Evolutionary conservation across 2,329 filamentous ascomycete genomes (phyloP).

Genomic region (Aspergillus neoniger): DNA sequence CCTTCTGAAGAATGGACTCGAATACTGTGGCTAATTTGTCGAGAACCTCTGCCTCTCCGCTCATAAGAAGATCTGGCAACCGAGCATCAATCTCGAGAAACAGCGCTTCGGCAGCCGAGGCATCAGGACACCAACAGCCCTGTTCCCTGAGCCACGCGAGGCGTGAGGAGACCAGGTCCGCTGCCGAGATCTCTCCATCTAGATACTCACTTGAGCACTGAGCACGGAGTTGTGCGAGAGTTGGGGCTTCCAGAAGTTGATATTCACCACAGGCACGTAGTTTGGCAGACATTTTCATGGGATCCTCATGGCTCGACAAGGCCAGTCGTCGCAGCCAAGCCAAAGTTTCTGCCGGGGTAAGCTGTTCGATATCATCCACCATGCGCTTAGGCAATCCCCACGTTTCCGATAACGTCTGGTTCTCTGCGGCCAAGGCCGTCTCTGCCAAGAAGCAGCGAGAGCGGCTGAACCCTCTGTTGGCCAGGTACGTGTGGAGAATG

Average conservation of each 20-base stretch:
- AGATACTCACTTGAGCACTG: conserved; percentile 44
- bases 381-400: conserved; percentile 31
- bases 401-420: conserved; percentile 14
- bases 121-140: conserved; percentile 32
- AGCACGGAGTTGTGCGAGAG: conserved; percentile 40
- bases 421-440: conserved; percentile 30
- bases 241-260: conserved; percentile 33
- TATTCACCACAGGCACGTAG: conserved; percentile 25
- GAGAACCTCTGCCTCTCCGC: conserved; percentile 34
- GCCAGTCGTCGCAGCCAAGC: conserved; percentile 18
- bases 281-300: conserved; percentile 10
- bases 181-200: conserved; percentile 37
- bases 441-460: conserved; percentile 35
- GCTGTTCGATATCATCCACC: conserved; percentile 36
- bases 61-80: conserved; percentile 28
- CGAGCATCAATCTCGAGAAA: conserved; percentile 40
- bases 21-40: conserved; percentile 40
- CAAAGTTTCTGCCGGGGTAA: conserved; percentile 37
- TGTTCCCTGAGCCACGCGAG: conserved; percentile 45
- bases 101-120: conserved; percentile 30
- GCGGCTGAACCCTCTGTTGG: conserved; percentile 31
- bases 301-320: conserved; percentile 8
- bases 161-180: conserved; percentile 40
- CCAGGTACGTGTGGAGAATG: conserved; percentile 42
- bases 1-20: conserved; percentile 30